Percentiles rank a stretch among this genome's conserved stretches.
These are phyloP conservation scores for Rhizophlyctis rosea DNA, from an alignment of 192 early-diverging fungal species.

Conservation along the genomic window DNA sequence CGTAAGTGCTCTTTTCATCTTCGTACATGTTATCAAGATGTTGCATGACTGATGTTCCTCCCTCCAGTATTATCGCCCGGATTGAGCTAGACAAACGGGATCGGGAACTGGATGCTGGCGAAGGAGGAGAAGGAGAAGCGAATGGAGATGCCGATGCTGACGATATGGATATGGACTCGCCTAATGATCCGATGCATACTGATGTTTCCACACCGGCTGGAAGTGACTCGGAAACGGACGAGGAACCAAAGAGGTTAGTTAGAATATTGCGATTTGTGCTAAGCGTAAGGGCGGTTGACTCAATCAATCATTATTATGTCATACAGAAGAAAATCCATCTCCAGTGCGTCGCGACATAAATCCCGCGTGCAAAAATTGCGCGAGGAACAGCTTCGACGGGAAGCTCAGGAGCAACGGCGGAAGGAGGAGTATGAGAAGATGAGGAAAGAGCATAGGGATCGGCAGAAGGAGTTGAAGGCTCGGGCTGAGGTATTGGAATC, in stretches of 20 bases:
- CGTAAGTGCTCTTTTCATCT: conserved; percentile 42
- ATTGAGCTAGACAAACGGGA: conserved; percentile 7
- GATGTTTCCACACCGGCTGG: no score
- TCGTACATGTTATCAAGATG: neutral
- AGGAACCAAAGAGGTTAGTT: no score
- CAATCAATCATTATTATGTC: no score
- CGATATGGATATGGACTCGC: conserved; percentile 1
- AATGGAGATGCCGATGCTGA: neutral
- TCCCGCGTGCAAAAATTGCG: conserved; percentile 18
- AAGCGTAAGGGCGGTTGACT: no score
- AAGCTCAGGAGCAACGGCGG: conserved; percentile 37
- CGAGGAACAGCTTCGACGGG: conserved; percentile 26
- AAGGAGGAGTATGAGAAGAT: conserved; percentile 39
- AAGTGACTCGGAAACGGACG: no score
- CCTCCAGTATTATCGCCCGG: conserved; percentile 27
- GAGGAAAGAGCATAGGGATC: conserved; percentile 28
- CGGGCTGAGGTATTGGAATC: neutral
- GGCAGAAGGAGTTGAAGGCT: conserved; percentile 22
- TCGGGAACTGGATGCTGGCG: neutral
- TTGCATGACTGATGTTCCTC: neutral
- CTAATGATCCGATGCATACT: no score
- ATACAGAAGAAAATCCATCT: neutral
- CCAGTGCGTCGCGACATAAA: conserved; percentile 4
- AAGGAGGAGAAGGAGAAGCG: conserved; percentile 17
- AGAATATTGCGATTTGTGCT: no score